Evolutionary conservation across 257 asterid species (phyloP).

Genomic region (Penstemon eatonii): DNA sequence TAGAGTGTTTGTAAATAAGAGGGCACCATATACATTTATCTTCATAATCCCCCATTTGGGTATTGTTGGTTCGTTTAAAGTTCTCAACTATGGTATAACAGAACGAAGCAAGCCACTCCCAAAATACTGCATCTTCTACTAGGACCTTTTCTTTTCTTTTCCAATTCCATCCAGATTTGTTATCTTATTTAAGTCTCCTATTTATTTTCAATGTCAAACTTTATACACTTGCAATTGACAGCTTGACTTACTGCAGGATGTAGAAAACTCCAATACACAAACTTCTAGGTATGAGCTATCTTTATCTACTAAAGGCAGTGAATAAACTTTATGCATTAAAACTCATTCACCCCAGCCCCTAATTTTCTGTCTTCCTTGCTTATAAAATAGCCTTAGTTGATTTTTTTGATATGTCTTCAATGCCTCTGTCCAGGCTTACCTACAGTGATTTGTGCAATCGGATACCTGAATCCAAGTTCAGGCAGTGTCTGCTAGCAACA

Average conservation of each 20-base stretch:
- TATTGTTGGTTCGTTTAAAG: too few species aligned
- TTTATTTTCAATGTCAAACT: constrained; percentile 12
- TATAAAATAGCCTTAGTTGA: constrained; percentile 24
- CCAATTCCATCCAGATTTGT: neutral
- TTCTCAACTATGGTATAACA: neutral
- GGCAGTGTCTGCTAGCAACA: constrained; percentile 85
- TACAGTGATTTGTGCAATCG: constrained; percentile 91
- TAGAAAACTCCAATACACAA: constrained; percentile 51
- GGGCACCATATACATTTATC: too few species aligned
- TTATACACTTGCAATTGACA: constrained; percentile 28
- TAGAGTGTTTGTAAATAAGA: too few species aligned
- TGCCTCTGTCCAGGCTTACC: constrained; percentile 69
- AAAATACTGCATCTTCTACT: neutral
- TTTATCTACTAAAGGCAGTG: constrained; percentile 18
- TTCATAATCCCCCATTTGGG: too few species aligned
- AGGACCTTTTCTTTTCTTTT: neutral
- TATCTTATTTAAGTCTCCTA: constrained; percentile 16
- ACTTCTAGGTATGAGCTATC: constrained; percentile 54
- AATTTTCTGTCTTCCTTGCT: constrained; percentile 24
- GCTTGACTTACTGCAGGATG: constrained; percentile 70
- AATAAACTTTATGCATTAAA: constrained; percentile 21
- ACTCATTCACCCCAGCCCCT: constrained; percentile 2
- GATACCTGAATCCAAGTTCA: constrained; percentile 93
- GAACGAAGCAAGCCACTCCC: constrained; percentile 18
- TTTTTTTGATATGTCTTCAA: constrained; percentile 35